phyloP scores from a whole-genome alignment of 768 basidiomycete species.

The Pleurotus cornucopiae region DNA sequence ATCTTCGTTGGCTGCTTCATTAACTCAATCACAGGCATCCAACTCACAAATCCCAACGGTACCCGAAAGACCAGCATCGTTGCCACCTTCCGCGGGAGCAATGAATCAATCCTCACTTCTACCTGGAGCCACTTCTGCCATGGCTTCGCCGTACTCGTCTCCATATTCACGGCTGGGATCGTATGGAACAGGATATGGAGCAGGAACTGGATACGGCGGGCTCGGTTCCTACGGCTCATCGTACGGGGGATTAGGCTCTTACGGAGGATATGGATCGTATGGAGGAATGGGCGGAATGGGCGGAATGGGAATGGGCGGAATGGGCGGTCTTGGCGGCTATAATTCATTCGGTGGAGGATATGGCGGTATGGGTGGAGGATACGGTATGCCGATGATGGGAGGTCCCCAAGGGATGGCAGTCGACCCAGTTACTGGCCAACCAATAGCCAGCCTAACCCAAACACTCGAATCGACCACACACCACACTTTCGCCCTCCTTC shows the following conservation, averaged over 20 bases:
- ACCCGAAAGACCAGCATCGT: slow-evolving; percentile 59
- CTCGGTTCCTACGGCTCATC: slow-evolving; percentile 23
- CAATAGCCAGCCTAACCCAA: slow-evolving; percentile 73
- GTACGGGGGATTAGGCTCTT: slow-evolving; percentile 34
- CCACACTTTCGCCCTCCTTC: slow-evolving; percentile 88
- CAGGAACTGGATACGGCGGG: slow-evolving; percentile 17
- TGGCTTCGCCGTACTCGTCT: slow-evolving; percentile 43
- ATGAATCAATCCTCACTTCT: slow-evolving; percentile 21
- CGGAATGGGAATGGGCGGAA: slow-evolving; percentile 33
- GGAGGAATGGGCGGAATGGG: slow-evolving; percentile 33
- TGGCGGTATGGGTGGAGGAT: slow-evolving; percentile 34
- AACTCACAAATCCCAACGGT: slow-evolving; percentile 37
- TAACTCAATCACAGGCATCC: slow-evolving; percentile 18
- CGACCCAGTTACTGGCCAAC: slow-evolving; percentile 22
- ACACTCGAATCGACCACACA: slow-evolving; percentile 87
- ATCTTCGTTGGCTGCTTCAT: slow-evolving; percentile 6
- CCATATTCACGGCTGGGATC: slow-evolving; percentile 41
- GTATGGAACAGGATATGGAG: slow-evolving; percentile 25
- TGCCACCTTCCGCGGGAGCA: slow-evolving; percentile 31
- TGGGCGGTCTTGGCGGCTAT: slow-evolving; percentile 27
- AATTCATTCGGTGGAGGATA: slow-evolving; percentile 21
- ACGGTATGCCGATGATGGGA: slow-evolving; percentile 19
- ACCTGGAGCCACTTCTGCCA: slow-evolving; percentile 28
- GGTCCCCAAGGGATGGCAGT: slow-evolving; percentile 19
- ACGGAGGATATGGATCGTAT: slow-evolving; percentile 38